Percentiles rank a stretch among this genome's conserved stretches.
Conservation (phyloP, 2,329 filamentous ascomycete species). For the Kalmusia sp. region DNA sequence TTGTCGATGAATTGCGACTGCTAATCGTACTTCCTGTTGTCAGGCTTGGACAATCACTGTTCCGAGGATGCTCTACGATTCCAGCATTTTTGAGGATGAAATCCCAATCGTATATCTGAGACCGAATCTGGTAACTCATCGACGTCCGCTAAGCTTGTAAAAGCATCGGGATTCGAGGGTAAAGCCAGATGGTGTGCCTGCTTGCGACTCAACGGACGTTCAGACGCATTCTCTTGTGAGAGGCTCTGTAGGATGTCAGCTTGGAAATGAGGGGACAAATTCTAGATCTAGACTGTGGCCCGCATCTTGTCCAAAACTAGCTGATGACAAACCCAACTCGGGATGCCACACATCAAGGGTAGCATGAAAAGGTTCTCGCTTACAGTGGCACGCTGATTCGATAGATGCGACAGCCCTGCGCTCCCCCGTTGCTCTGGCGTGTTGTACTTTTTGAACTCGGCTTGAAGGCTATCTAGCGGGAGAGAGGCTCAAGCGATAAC, state of each 20-base stretch:
- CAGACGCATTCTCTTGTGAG: background rate
- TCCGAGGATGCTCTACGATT: conserved; percentile 1
- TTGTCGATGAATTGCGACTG: conserved; percentile 31
- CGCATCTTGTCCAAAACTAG: no score
- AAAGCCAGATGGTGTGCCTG: background rate
- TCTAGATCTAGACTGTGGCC: no score
- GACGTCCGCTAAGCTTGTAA: conserved; percentile 3
- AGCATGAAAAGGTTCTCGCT: background rate
- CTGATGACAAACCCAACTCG: no score
- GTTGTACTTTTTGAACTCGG: conserved; percentile 14
- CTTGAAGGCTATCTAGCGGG: conserved; percentile 15
- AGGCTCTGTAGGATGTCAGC: conserved; percentile 1
- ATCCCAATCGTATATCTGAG: conserved; percentile 15
- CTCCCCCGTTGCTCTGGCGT: background rate
- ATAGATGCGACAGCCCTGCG: background rate
- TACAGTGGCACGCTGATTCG: conserved; percentile 2
- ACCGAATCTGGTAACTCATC: conserved; percentile 7
- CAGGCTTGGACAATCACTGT: conserved; percentile 24
- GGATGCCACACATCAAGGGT: no score
- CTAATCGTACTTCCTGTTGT: conserved; percentile 25
- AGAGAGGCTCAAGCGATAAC: conserved; percentile 12
- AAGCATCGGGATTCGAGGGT: background rate
- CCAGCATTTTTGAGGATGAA: conserved; percentile 9
- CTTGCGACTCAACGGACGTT: background rate
- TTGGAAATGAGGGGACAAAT: background rate